Evolutionary conservation across 305 asterid species (phyloP).

Genomic region (Fraxinus greggii): DNA sequence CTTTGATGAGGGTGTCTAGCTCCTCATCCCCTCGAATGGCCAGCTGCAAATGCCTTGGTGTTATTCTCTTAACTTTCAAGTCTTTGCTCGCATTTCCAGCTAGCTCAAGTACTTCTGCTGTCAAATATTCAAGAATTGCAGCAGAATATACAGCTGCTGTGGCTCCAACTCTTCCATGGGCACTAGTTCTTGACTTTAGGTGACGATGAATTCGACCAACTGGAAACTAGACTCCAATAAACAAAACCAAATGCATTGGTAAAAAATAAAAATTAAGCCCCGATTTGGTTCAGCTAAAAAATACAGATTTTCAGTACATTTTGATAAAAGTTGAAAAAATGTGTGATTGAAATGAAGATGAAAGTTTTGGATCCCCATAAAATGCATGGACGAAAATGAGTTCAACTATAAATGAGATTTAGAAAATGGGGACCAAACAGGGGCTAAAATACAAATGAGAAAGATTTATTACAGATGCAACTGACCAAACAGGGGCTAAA

Average conservation of each 20-base stretch:
- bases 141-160: slow-evolving; percentile 89
- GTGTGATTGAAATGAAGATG: background rate
- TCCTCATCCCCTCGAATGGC: background rate
- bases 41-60: slow-evolving; percentile 41
- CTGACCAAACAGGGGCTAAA: background rate
- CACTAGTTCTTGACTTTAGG: slow-evolving; percentile 69
- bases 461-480: background rate
- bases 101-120: slow-evolving; percentile 88
- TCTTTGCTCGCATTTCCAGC: slow-evolving; percentile 97
- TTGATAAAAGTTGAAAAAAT: background rate
- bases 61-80: slow-evolving; percentile 85
- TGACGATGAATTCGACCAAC: slow-evolving; percentile 94
- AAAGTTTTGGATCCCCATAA: background rate
- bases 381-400: background rate
- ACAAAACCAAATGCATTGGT: background rate
- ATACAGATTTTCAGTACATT: too few relatives aligned
- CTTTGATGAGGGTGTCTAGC: background rate
- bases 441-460: background rate
- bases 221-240: slow-evolving; percentile 51
- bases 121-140: slow-evolving; percentile 78
- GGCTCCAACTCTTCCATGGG: slow-evolving; percentile 90
- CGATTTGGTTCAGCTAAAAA: background rate
- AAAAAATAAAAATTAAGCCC: background rate
- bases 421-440: background rate
- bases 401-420: background rate